Base-by-base conservation (phyloP, 1,284 basidiomycete genomes). In the Ceratobasidium theobromae region DNA sequence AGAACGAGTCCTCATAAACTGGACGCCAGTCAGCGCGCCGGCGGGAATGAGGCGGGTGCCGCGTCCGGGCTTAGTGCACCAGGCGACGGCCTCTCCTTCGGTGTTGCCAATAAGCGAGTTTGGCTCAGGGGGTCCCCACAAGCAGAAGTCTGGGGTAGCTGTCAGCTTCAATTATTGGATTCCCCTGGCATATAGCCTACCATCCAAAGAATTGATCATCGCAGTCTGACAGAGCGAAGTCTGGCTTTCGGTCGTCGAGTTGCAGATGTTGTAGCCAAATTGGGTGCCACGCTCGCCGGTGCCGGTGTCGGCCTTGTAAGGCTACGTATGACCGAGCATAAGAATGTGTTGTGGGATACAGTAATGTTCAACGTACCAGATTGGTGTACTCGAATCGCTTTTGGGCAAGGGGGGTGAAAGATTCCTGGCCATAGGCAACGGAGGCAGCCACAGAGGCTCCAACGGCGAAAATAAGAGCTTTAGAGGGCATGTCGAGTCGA, bases 61-160 rank as follows among this genome's bases (percentile, higher is more conserved):
- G 48, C 69, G 70, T 9, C 72, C 71, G 35, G 71, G 69, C 46
- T 66, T 75, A 53, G 76, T 77, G 72, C 77, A 78, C 72, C 73
- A 78, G 4, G 76, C 73, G 18, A 78, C 77, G 12, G 71, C 74
- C 65, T 74, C 71, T 40, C 70, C 72, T 70, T 79, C 78, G 28
- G 75, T 72, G 54, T 77, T 72, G 23, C 75, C 76, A 35, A 79
- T 72, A 1, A 72, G 67, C 48, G 70, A 25, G 70, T 67, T 72
- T 12, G 72, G 70, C 6, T 69, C 68, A 4, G 70, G 72, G 21
- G 70, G 69, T 11, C 65, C 68, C 41, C 53, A 72, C 33, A 70
- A 38, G 46, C 70, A 71, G 54, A 68, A 70, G 58, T 70, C 69
- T 65, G 54, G 5, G 33, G 14, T 18, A 3, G 5, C 5, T 45